phyloP scores from a whole-genome alignment of 352 stramenopile genomes.

The Thalassiosira ordinaria region DNA sequence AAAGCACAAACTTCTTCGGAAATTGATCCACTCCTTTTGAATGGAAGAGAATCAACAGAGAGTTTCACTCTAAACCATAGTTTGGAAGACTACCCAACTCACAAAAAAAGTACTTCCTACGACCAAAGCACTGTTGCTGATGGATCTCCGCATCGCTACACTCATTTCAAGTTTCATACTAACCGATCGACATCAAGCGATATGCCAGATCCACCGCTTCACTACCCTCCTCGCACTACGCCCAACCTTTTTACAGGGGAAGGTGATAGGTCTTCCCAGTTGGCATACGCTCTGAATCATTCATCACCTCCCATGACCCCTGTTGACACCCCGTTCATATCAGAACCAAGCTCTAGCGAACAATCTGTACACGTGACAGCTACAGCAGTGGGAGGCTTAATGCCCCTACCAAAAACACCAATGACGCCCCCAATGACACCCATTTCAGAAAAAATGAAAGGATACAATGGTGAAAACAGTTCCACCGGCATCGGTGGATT shows the following conservation, averaged over 20 bases:
- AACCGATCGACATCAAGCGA: slow-evolving; percentile 6
- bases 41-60: slow-evolving; percentile 14
- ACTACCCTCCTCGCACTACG: neutral
- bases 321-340: neutral
- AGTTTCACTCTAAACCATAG: neutral
- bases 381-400: slow-evolving; percentile 15
- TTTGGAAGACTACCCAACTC: neutral
- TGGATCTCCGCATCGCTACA: slow-evolving; percentile 35
- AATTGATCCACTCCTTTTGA: slow-evolving; percentile 28
- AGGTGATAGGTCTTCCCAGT: neutral
- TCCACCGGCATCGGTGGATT: slow-evolving; percentile 25
- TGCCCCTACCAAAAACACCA: slow-evolving; percentile 21
- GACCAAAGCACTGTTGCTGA: neutral
- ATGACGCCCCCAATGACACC: slow-evolving; percentile 24
- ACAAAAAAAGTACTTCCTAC: neutral
- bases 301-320: neutral
- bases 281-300: neutral
- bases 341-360: neutral
- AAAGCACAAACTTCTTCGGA: neutral
- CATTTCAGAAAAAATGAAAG: neutral
- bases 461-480: neutral
- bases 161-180: slow-evolving; percentile 35
- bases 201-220: neutral
- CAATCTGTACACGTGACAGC: slow-evolving; percentile 22
- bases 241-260: slow-evolving; percentile 6